Base-by-base conservation (phyloP, 2,329 filamentous ascomycete species). In the Colletotrichum chrysophilum region DNA sequence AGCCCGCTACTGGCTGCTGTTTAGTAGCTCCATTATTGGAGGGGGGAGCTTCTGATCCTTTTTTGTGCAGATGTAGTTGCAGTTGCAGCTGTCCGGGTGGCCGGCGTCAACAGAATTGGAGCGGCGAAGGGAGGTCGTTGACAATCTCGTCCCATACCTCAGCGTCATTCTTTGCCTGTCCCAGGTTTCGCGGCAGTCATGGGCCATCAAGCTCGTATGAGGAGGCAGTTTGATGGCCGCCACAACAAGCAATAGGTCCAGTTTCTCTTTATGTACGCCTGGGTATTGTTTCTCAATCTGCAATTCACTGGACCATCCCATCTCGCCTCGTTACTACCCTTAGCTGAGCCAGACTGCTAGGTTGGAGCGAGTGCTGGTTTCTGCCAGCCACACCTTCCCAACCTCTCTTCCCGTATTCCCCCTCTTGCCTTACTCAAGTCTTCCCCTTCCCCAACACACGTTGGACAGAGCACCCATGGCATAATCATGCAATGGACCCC, bases 401-500 rank as follows among this genome's bases (percentile, higher is more conserved):
- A 66, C 72, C 48, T 58, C 52, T 32, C 34, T 56, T 21, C 61
- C 43, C 24, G 66, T 60, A 21, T 65, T 36, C 55, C 56, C 48
- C 30, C 62, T 48, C 26, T 34, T 43, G 12, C 26, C 30, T 38
- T 32, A 56, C 67, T 28, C 21, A 32, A 52, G 43, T 21, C 58
- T 7, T 61, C 26, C 24, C 32, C n/a, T 43, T 62, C 28, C 72
- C 71, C 72, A 66, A 66, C 43, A 13, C 43, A 52, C 61, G 52
- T 66, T 71, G 60, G 48, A 24, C 34, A 65, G 66, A 70, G 61
- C 64, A 68, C 68, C 70, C 55, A 56, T 67, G 55, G 68, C 36
- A 52, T 71, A 62, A 66, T 71, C 68, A 75, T 75, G 72, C 72
- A 75, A 75, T 67, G 68, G 58, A 75, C 72, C 68, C 68, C 61